Evolutionary conservation across 2,329 filamentous ascomycete genomes (phyloP), one percentile per base, ranked within the genome.

Genomic region (Neopestalotiopsis clavispora): DNA sequence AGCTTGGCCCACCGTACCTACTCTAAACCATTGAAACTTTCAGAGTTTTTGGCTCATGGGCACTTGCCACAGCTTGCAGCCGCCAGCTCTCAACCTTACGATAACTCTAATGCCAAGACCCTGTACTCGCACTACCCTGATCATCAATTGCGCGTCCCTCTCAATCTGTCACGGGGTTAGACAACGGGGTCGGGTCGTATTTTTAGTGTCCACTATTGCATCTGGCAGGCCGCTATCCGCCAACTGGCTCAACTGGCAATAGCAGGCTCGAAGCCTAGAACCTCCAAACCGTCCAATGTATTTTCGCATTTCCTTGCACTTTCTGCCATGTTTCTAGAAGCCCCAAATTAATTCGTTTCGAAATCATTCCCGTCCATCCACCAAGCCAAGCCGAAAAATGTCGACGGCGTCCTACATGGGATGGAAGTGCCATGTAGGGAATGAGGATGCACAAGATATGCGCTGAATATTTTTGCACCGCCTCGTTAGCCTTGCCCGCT

Each of bases 91-190:
- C 30, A 62, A 62, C 59, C 34, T 62, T 38, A 62, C 59, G 28
- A 62, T 34, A 62, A 62, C 59, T 62, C 59, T 62, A 62, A 34
- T 59, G 59, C 59, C 59, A 62, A 62, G 59, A 62, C 59, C 59
- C n/a, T 38, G 34, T 12, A 62, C 17, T 62, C 32, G 59, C 30
- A 38, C 57, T 59, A 59, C 13, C 23, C 23, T 59, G 57, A 28
- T 28, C 49, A 20, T 17, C 34, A 62, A 34, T 62, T 62, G 59
- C 59, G 59, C 59, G 59, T 62, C 59, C 59, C 57, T 59, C 20
- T 62, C 32, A 62, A 62, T 30, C 34, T 62, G 59, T 32, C 59
- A 62, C 59, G 34, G 45, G 45, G 45, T 38, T 38, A n/a, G 20
- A 52, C 17, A 52, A 52, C 45, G 45, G 45, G 45, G 45, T 20